These are phyloP conservation scores for Amorphotheca resinae DNA, from an alignment of 495 filamentous ascomycete species.

Conservation along the genomic window DNA sequence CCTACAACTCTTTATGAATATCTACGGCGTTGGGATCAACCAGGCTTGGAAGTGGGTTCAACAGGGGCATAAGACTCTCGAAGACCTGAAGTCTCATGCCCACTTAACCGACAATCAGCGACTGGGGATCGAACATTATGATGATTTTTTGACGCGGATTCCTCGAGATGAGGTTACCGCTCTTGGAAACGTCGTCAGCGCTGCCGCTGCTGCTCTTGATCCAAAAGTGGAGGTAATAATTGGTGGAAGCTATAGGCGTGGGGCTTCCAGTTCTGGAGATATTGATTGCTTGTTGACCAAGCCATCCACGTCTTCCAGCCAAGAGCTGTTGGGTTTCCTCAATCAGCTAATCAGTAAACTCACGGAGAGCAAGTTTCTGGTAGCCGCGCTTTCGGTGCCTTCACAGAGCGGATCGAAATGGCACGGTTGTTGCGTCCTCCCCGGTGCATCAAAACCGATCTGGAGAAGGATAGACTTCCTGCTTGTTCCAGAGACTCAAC, in stretches of 20 bases:
- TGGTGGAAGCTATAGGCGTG: slow-evolving; percentile 79
- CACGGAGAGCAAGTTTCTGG: slow-evolving; percentile 44
- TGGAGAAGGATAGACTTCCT: slow-evolving; percentile 86
- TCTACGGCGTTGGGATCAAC: slow-evolving; percentile 67
- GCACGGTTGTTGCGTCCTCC: slow-evolving; percentile 74
- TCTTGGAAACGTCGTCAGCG: slow-evolving; percentile 56
- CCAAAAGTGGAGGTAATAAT: slow-evolving; percentile 49
- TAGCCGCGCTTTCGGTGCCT: slow-evolving; percentile 32
- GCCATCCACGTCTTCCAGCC: slow-evolving; percentile 37
- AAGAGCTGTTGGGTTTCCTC: slow-evolving; percentile 52
- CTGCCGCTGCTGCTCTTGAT: slow-evolving; percentile 49
- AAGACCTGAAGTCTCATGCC: slow-evolving; percentile 53
- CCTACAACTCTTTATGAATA: slow-evolving; percentile 55
- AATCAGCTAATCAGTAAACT: slow-evolving; percentile 51
- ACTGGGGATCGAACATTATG: slow-evolving; percentile 68
- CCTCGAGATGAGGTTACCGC: slow-evolving; percentile 63
- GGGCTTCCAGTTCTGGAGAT: slow-evolving; percentile 59
- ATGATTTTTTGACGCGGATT: slow-evolving; percentile 75
- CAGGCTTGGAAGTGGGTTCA: slow-evolving; percentile 69
- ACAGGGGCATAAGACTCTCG: slow-evolving; percentile 60
- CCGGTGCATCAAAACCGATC: slow-evolving; percentile 23
- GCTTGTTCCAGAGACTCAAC: slow-evolving; percentile 66
- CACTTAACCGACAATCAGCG: slow-evolving; percentile 60
- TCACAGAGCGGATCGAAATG: slow-evolving; percentile 44
- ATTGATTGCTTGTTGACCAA: slow-evolving; percentile 84